Percentiles rank a stretch among this genome's conserved stretches.
Evolutionary conservation across 441 rosid species (phyloP).

Genomic region (Brassica balearica): DNA sequence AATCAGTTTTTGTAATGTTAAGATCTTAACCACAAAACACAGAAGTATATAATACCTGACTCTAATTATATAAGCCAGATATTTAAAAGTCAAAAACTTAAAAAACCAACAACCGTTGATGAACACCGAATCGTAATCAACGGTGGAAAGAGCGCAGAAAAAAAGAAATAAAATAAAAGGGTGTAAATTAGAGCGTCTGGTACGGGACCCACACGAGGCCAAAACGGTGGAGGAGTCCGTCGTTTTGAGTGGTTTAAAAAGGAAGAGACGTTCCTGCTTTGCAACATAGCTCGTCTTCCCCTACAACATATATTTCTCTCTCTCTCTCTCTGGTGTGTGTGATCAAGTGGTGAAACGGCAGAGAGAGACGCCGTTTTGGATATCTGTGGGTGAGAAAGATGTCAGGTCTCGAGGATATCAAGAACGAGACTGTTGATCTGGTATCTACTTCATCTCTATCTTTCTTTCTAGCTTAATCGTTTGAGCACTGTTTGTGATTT

Average conservation of each 20-base stretch:
- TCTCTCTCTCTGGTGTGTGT: constrained; percentile 32
- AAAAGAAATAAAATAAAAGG: neutral
- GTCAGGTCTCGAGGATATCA: constrained; percentile 51
- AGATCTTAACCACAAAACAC: neutral
- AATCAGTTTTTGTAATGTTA: neutral
- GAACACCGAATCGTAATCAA: constrained; percentile 40
- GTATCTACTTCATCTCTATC: constrained; percentile 11
- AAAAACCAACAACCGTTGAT: constrained; percentile 22
- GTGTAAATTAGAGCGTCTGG: constrained; percentile 19
- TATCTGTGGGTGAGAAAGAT: constrained; percentile 19
- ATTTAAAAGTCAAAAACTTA: constrained; percentile 20
- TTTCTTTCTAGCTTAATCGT: neutral
- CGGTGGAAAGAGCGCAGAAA: constrained; percentile 15
- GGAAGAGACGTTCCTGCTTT: constrained; percentile 31
- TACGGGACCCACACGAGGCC: constrained; percentile 25
- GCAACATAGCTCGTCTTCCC: constrained; percentile 45
- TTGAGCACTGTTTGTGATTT: neutral
- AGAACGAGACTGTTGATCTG: constrained; percentile 53
- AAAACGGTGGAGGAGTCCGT: constrained; percentile 32
- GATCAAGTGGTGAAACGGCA: constrained; percentile 38
- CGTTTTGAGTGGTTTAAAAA: constrained; percentile 36
- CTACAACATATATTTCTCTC: constrained; percentile 24
- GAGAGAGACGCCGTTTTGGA: constrained; percentile 44
- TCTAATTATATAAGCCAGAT: constrained; percentile 15
- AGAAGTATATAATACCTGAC: constrained; percentile 6